A percentile compares a stretch with the other conserved stretches of the same genome.
Evolutionary conservation across 805 yeast genomes (phyloP).

Genomic region (Starmerella sp.): DNA sequence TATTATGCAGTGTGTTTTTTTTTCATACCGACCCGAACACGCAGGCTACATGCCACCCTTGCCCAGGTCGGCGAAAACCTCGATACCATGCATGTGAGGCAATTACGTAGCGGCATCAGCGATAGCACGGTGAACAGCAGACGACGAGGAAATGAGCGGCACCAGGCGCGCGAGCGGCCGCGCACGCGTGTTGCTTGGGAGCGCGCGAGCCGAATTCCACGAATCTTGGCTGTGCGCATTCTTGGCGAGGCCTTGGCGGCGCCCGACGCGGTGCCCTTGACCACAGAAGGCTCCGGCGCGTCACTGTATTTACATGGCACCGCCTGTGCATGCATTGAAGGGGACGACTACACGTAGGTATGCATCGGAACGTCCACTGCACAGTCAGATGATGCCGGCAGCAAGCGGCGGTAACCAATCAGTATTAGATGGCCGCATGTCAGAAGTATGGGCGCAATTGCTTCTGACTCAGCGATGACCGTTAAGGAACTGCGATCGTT

Average conservation of each 20-base stretch:
- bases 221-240: too few relatives aligned
- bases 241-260: too few relatives aligned
- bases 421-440: neutral
- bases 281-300: neutral
- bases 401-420: neutral
- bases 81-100: neutral
- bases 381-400: slow-evolving; percentile 1
- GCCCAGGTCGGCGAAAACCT: neutral
- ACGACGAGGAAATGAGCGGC: too few relatives aligned
- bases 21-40: neutral
- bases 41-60: neutral
- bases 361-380: neutral
- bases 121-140: neutral
- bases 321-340: neutral
- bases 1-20: neutral
- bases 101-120: neutral
- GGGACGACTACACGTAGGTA: neutral
- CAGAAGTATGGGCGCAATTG: slow-evolving; percentile 1
- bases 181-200: too few relatives aligned
- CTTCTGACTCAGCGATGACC: neutral
- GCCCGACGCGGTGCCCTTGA: too few relatives aligned
- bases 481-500: neutral
- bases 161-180: too few relatives aligned
- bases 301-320: neutral
- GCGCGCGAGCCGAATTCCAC: too few relatives aligned